These are phyloP conservation scores for Ceraceosorus guamensis DNA, from an alignment of 1,284 basidiomycete genomes.

Conservation along the genomic window DNA sequence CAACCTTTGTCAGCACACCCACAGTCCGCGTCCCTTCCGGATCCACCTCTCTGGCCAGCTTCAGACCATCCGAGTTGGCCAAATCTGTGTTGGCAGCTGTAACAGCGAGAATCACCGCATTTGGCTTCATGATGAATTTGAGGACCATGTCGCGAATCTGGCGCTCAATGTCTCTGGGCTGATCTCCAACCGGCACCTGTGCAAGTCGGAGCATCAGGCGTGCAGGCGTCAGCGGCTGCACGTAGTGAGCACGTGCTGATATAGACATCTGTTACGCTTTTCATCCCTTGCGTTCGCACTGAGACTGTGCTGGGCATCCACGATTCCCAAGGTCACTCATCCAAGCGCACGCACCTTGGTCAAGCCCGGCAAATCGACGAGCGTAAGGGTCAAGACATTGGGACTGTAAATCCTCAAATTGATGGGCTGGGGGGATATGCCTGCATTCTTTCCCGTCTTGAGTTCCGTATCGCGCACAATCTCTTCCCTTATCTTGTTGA, in stretches of 20 bases:
- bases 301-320: background rate
- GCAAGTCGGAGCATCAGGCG: background rate
- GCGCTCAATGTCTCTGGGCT: slow-evolving; percentile 93
- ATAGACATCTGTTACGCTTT: too few species aligned
- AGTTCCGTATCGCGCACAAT: slow-evolving; percentile 93
- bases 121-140: slow-evolving; percentile 89
- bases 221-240: background rate
- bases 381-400: slow-evolving; percentile 88
- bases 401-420: slow-evolving; percentile 94
- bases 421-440: slow-evolving; percentile 80
- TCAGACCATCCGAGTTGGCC: slow-evolving; percentile 95
- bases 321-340: too few species aligned
- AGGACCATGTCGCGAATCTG: slow-evolving; percentile 94
- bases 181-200: slow-evolving; percentile 84
- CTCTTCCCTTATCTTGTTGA: slow-evolving; percentile 90
- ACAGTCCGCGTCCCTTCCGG: slow-evolving; percentile 91
- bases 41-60: slow-evolving; percentile 91
- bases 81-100: slow-evolving; percentile 93
- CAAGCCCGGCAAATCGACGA: slow-evolving; percentile 92
- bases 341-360: slow-evolving; percentile 71
- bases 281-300: slow-evolving; percentile 2
- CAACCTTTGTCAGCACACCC: slow-evolving; percentile 95
- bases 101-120: slow-evolving; percentile 76
- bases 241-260: too few species aligned
- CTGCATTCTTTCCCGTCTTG: slow-evolving; percentile 91